Conservation (phyloP, 208 protist species). For the Angomonas desouzai region DNA sequence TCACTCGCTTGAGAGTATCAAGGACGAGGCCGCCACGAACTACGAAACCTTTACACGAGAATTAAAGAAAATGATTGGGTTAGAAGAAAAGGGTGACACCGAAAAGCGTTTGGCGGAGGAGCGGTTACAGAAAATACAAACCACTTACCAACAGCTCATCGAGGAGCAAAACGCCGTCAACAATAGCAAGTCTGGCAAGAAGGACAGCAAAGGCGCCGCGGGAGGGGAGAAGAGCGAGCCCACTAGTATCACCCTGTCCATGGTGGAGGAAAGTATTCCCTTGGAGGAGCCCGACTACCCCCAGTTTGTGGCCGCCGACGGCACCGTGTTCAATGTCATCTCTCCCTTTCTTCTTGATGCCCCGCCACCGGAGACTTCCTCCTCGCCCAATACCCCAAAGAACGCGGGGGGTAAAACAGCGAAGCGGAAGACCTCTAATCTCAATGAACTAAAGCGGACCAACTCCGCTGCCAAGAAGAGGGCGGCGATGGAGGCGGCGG, state of each 20-base stretch:
- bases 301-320: constrained; percentile 26
- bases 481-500: neutral
- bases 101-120: constrained; percentile 17
- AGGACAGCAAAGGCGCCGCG: constrained; percentile 17
- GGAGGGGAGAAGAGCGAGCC: neutral
- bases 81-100: constrained; percentile 29
- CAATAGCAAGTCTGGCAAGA: constrained; percentile 3
- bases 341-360: constrained; percentile 11
- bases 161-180: constrained; percentile 13
- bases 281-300: constrained; percentile 22
- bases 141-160: constrained; percentile 14
- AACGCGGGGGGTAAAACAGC: neutral
- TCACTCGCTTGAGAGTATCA: constrained; percentile 21
- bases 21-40: constrained; percentile 18
- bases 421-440: neutral
- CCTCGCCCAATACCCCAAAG: neutral
- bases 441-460: constrained; percentile 3
- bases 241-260: constrained; percentile 5
- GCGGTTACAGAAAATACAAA: constrained; percentile 15
- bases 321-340: constrained; percentile 32
- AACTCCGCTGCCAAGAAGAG: constrained; percentile 4
- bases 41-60: constrained; percentile 18
- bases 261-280: constrained; percentile 13
- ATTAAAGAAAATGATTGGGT: constrained; percentile 29
- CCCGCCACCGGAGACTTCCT: neutral